Percentiles rank a stretch among this genome's conserved stretches.
phyloP scores from a whole-genome alignment of 2,329 filamentous ascomycete species.

The Stachybotrys elegans region DNA sequence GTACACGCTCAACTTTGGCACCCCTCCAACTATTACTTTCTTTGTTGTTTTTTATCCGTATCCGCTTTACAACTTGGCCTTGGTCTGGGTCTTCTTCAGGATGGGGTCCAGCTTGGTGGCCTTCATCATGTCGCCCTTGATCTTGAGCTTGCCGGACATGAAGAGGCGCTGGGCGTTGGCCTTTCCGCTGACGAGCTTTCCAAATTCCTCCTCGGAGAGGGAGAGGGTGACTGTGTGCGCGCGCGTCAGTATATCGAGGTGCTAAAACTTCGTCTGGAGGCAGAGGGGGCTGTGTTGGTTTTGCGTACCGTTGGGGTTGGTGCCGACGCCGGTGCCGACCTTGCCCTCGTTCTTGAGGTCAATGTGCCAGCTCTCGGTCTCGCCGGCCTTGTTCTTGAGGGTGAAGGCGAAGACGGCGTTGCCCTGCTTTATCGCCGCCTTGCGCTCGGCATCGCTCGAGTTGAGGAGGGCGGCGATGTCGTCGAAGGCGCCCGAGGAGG shows the following conservation, averaged over 20 bases:
- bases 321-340: constrained; percentile 71
- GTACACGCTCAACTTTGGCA: too few relatives aligned
- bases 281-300: not conserved
- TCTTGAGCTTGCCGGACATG: constrained; percentile 98
- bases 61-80: constrained; percentile 69
- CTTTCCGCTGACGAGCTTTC: constrained; percentile 75
- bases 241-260: not conserved
- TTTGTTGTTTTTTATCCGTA: too few relatives aligned
- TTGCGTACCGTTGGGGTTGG: constrained; percentile 74
- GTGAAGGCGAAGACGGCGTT: constrained; percentile 86
- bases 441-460: constrained; percentile 65
- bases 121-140: constrained; percentile 98
- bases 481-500: constrained; percentile 88
- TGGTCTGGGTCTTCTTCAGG: constrained; percentile 78
- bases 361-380: constrained; percentile 86
- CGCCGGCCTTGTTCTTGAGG: constrained; percentile 79
- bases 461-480: constrained; percentile 70
- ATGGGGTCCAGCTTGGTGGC: constrained; percentile 94
- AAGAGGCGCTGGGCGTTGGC: constrained; percentile 93
- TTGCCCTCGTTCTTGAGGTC: constrained; percentile 88
- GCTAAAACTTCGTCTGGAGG: not conserved
- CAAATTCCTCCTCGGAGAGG: constrained; percentile 83
- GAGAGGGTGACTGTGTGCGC: constrained; percentile 66
- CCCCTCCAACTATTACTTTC: too few relatives aligned
- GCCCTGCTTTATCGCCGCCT: constrained; percentile 85